Conservation (phyloP, 176 grass and related monocot genomes). For the Panicum miliaceum region DNA sequence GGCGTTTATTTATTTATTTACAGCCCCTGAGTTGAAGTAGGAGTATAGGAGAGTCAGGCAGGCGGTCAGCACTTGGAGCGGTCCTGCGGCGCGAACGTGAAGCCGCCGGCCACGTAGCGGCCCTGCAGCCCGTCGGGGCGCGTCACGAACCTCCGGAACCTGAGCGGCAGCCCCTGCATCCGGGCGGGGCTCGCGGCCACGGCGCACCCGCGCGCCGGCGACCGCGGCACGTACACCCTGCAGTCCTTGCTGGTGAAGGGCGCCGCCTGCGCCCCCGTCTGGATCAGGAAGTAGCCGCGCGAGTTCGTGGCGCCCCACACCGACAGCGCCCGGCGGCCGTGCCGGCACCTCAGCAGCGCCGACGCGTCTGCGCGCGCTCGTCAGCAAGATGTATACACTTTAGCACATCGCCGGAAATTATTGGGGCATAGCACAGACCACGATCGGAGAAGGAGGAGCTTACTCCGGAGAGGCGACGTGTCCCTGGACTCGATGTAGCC, state of each 20-base stretch:
- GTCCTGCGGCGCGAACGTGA: constrained; percentile 51
- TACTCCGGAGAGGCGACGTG: constrained; percentile 45
- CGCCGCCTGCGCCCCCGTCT: constrained; percentile 55
- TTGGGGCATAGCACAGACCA: neutral
- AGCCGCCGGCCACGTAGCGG: constrained; percentile 49
- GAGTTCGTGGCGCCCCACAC: constrained; percentile 41
- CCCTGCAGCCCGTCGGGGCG: constrained; percentile 42
- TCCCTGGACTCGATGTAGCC: constrained; percentile 40
- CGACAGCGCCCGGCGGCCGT: constrained; percentile 35
- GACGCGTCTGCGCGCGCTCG: constrained; percentile 33
- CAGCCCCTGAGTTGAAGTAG: neutral
- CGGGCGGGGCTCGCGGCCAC: constrained; percentile 17
- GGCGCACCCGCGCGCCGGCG: constrained; percentile 46
- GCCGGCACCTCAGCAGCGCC: constrained; percentile 58
- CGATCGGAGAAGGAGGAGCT: neutral
- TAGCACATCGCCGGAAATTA: neutral
- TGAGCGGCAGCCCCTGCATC: constrained; percentile 43
- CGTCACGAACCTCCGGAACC: constrained; percentile 52
- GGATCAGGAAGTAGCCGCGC: constrained; percentile 62
- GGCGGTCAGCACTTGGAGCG: constrained; percentile 18
- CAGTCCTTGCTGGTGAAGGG: constrained; percentile 59
- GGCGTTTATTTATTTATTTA: neutral
- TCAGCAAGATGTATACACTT: neutral
- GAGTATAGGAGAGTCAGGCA: neutral
- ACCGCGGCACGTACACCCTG: constrained; percentile 51